Base-by-base conservation (phyloP, 129 eudicot species). In the Flaveria ramosissima region DNA sequence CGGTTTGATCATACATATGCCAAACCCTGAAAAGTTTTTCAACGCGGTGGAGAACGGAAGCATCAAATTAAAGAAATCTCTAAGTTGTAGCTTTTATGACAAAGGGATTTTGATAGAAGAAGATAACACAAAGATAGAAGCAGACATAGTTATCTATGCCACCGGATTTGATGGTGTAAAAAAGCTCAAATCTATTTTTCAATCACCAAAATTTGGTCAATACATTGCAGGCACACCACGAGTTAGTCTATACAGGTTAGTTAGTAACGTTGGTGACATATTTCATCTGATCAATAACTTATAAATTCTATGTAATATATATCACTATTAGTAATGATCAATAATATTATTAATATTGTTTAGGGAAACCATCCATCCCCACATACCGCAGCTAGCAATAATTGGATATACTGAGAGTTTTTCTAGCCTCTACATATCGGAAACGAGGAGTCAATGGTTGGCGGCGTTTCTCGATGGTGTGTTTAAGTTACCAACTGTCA, bases 301-400 rank as follows among this genome's bases (percentile, higher is more conserved):
- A 36, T 5, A 7, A 36, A 36, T 36, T 36, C 41, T 36, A 5
- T 36, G 7, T 36, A 36, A 36, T 30, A 30, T 30, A 30, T 30
- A 30, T 30, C 36, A 30, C 36, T 30, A 3, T 30, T 30, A 30
- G 36, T 30, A 30, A 30, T 30, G 4, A 30, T 30, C 36, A 30
- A 30, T 60, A 4, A 20, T 69, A 17, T 46, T 39, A 8, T 61
- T 68, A 2, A 55, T 26, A 27, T 36, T 36, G 41, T 32, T 9
- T 75, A 91, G 97, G 84, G 86, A 92, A 80, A 77, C 85, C 74
- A 85, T 92, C 53, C 92, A 89, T 71, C 88, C 96, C 8, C 65
- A 85, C 12, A 84, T 92, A 65, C 97, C 97, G 15, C 96, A 89
- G 32, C 81, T 92, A 14, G 97, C 96, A 0, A 72, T 87, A 8